A percentile compares a stretch with the other conserved stretches of the same genome.
These are phyloP conservation scores for Fusarium ambrosium DNA, from an alignment of 2,329 filamentous ascomycete species.

Conservation along the genomic window DNA sequence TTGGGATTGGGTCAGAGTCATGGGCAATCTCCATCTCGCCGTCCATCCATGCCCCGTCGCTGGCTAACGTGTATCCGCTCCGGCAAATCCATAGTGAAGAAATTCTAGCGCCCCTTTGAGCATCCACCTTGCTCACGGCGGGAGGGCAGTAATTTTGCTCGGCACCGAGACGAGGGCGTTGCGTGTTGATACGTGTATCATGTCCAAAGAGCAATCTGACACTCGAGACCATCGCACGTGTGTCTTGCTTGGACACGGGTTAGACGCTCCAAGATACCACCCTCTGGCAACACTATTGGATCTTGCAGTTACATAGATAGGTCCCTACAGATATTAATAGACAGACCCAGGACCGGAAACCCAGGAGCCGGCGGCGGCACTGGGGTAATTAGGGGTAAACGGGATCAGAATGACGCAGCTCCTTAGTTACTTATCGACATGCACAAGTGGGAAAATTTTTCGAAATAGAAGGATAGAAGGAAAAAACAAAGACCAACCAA, in stretches of 20 bases:
- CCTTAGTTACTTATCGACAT: not conserved
- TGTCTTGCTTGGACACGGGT: not conserved
- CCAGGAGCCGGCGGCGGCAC: slow-evolving; percentile 23
- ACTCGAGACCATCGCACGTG: not conserved
- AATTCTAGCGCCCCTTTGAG: slow-evolving; percentile 29
- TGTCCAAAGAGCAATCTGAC: not conserved
- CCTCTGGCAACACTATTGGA: not conserved
- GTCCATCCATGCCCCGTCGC: slow-evolving; percentile 20
- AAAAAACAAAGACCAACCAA: slow-evolving; percentile 39
- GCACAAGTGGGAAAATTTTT: slow-evolving; percentile 2
- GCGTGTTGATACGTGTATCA: not conserved
- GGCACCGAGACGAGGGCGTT: slow-evolving; percentile 1
- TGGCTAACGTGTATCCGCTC: slow-evolving; percentile 19
- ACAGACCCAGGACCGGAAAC: not conserved
- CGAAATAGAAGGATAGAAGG: slow-evolving; percentile 23
- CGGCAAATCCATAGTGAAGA: slow-evolving; percentile 26
- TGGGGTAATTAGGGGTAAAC: slow-evolving; percentile 32
- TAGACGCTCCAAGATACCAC: not conserved
- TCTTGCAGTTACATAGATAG: not conserved
- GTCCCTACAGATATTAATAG: slow-evolving; percentile 1
- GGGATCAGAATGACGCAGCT: slow-evolving; percentile 15
- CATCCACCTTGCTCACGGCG: slow-evolving; percentile 23
- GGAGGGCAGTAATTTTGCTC: not conserved
- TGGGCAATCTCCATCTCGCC: slow-evolving; percentile 34
- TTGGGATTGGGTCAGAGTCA: slow-evolving; percentile 25